A percentile compares a stretch with the other conserved stretches of the same genome.
phyloP scores from a whole-genome alignment of 306 rosid species.

The Citrullus amarus region DNA sequence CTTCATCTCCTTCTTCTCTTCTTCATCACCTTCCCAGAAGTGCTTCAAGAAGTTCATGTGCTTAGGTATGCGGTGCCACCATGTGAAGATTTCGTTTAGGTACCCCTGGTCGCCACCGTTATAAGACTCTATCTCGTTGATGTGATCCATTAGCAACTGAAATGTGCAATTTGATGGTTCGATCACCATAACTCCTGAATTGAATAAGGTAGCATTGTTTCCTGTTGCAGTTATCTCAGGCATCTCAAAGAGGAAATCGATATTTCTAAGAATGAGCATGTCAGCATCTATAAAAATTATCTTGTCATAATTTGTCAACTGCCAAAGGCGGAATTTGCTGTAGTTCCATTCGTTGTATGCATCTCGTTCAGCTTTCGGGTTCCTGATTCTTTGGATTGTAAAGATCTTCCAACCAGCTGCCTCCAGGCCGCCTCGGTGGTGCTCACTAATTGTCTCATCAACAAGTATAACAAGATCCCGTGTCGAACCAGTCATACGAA shows the following conservation, averaged over 20 bases:
- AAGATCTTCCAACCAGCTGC: constrained; percentile 88
- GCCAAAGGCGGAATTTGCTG: constrained; percentile 91
- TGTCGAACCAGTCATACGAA: constrained; percentile 79
- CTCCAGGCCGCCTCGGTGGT: constrained; percentile 66
- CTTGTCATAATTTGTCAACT: constrained; percentile 75
- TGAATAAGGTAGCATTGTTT: constrained; percentile 69
- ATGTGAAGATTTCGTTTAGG: constrained; percentile 71
- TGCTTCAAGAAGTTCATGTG: constrained; percentile 93
- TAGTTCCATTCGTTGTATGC: constrained; percentile 94
- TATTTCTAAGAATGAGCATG: constrained; percentile 63
- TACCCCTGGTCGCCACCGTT: constrained; percentile 91
- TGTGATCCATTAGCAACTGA: constrained; percentile 70
- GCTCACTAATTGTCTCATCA: constrained; percentile 58
- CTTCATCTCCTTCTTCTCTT: constrained; percentile 45
- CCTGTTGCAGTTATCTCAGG: constrained; percentile 77
- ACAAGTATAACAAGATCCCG: constrained; percentile 80
- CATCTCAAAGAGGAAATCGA: constrained; percentile 78
- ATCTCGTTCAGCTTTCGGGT: constrained; percentile 76
- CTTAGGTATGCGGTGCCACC: constrained; percentile 88
- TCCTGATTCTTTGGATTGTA: constrained; percentile 69
- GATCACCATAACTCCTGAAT: constrained; percentile 78
- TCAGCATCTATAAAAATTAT: constrained; percentile 85
- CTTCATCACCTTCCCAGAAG: constrained; percentile 79
- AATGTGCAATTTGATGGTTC: constrained; percentile 83
- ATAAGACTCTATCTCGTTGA: constrained; percentile 68